Percentiles rank a stretch among this genome's conserved stretches.
Evolutionary conservation across 139 green algal species (phyloP).

Genomic region (Tetradesmus obliquus): DNA sequence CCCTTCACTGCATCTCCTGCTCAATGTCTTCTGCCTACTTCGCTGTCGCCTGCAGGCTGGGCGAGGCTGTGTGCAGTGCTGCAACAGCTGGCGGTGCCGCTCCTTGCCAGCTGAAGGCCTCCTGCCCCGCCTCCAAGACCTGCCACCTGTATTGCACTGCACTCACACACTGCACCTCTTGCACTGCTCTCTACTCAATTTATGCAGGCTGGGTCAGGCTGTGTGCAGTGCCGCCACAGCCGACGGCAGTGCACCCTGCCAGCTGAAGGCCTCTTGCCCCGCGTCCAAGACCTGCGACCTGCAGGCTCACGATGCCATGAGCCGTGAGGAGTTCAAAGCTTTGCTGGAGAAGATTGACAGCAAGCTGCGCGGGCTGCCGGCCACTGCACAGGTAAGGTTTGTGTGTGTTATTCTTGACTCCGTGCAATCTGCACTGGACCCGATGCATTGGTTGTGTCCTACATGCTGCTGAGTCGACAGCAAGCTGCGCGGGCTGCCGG

Average conservation of each 20-base stretch:
- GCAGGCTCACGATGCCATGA: slow-evolving; percentile 49
- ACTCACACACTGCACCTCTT: too few relatives aligned
- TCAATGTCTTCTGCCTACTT: too few relatives aligned
- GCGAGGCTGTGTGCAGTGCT: too few relatives aligned
- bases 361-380: slow-evolving; percentile 78
- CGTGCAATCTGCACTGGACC: background rate
- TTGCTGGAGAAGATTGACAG: slow-evolving; percentile 80
- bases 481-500: background rate
- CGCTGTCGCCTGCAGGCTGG: too few relatives aligned
- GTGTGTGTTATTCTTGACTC: background rate
- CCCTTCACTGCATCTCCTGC: too few relatives aligned
- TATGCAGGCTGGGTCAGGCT: background rate
- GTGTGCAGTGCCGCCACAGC: background rate
- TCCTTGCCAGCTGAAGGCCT: too few relatives aligned
- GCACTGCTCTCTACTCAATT: background rate
- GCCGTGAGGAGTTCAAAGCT: slow-evolving; percentile 75
- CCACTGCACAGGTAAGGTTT: slow-evolving; percentile 76
- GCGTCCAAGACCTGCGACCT: background rate
- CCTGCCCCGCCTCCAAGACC: too few relatives aligned
- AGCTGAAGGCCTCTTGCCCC: background rate
- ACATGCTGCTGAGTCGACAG: background rate
- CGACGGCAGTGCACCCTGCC: background rate
- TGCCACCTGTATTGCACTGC: too few relatives aligned
- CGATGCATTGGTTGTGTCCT: background rate
- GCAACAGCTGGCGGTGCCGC: background rate